Base-by-base conservation (phyloP, 192 early-diverging fungal genomes). In the Chytriomyces sp. region DNA sequence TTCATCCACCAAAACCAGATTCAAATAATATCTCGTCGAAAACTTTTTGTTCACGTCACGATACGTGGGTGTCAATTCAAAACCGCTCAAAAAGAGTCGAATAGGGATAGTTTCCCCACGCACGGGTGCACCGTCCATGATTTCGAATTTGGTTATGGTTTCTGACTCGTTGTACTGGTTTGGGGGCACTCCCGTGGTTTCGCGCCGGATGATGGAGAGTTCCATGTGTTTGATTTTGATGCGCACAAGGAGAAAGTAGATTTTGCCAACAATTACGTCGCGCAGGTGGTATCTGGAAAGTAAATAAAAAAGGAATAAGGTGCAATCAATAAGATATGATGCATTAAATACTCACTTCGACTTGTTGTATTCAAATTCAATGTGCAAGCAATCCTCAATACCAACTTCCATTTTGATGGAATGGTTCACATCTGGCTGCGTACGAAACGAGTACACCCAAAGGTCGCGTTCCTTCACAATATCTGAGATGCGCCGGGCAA, bases 181-280 rank as follows among this genome's bases (percentile, higher is more conserved):
- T 24, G 95, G 96, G 62, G 94, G 95, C 77, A 77, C 92, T 16
- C 97, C 98, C 6, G 97, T 98, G 2, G 96, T 96, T 83, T 99
- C 98, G 20, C 98, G 88, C 13, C 96, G 91, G 68, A 99, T 97
- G 69, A 99, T 98, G 43, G 95, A 96, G 61, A 99, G 88, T 78
- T 99, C 98, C 98, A 99, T 99, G 79, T 98, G 92, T 82, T 97
- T 98, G 83, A 99, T 97, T 84, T 99, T 99, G 83, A 99, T 99
- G 59, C 98, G 94, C 8, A 99, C 98, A 50, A 99, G 87, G 59
- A 98, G 83, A 84, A 99, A 99, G 81, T 97, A 97, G 80, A 99
- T 99, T 82, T 98, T 98, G 75, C 98, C 98, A 10, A 99, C 95
- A 77, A 99, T 99, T 3, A 99, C 98, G 83, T 98, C 98, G 74